A percentile compares a stretch with the other conserved stretches of the same genome.
Conservation (phyloP, 371 early-diverging fungal genomes). For the Actinomucor elegans region DNA sequence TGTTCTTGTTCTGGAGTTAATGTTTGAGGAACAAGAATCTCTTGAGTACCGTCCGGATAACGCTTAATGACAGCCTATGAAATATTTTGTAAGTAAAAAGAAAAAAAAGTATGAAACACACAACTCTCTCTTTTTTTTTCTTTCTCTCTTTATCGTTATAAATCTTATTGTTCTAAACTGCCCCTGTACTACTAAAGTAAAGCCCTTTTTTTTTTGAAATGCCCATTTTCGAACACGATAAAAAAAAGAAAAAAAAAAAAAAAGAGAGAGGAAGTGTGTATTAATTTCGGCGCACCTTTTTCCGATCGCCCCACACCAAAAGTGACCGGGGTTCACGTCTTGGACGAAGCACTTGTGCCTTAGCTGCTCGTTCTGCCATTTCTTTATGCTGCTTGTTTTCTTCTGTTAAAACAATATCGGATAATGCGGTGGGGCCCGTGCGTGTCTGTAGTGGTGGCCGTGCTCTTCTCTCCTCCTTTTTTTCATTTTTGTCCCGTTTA, state of each 20-base stretch:
- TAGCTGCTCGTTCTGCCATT: slow-evolving; percentile 41
- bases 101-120: slow-evolving; percentile 12
- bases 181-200: too few species aligned
- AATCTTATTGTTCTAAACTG: not conserved
- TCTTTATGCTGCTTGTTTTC: slow-evolving; percentile 34
- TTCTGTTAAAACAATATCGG: slow-evolving; percentile 15
- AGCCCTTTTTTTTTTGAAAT: not conserved
- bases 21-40: slow-evolving; percentile 47
- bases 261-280: slow-evolving; percentile 1
- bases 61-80: slow-evolving; percentile 37
- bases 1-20: slow-evolving; percentile 48
- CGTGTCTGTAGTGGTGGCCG: slow-evolving; percentile 27
- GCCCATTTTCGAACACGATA: not conserved
- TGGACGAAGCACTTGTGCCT: slow-evolving; percentile 38
- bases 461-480: slow-evolving; percentile 27
- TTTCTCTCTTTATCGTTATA: not conserved
- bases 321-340: slow-evolving; percentile 33
- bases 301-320: slow-evolving; percentile 40
- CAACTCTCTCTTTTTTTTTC: slow-evolving; percentile 1
- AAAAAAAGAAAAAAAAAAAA: not conserved
- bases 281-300: slow-evolving; percentile 32
- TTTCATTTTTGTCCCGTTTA: slow-evolving; percentile 32
- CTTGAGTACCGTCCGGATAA: slow-evolving; percentile 43
- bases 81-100: not conserved
- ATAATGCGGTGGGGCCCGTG: slow-evolving; percentile 35